These are phyloP conservation scores for Lyophyllum shimeji DNA, from an alignment of 768 basidiomycete genomes.

Conservation along the genomic window DNA sequence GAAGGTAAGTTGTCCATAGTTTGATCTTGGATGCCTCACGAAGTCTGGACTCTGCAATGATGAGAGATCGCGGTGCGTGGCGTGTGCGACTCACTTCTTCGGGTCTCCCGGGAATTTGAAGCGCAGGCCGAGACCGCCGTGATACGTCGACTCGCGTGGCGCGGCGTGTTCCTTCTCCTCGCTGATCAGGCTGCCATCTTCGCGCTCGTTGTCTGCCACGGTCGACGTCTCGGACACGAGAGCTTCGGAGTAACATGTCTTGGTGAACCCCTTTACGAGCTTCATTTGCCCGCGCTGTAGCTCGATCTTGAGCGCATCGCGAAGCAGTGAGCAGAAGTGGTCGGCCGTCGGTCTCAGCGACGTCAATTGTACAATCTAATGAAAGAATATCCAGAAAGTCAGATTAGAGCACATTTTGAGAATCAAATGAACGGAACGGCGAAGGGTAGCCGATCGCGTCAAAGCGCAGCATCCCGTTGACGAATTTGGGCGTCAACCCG, in stretches of 20 bases:
- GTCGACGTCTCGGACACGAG: constrained; percentile 60
- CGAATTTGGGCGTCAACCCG: too few relatives aligned
- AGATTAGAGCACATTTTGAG: not conserved
- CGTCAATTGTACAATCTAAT: constrained; percentile 89
- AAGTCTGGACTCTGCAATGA: constrained; percentile 45
- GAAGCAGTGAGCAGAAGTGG: constrained; percentile 84
- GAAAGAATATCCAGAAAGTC: not conserved
- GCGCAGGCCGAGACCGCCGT: constrained; percentile 75
- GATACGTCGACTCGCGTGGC: constrained; percentile 55
- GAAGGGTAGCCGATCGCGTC: not conserved
- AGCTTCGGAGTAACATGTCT: constrained; percentile 94
- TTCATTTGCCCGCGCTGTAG: constrained; percentile 94
- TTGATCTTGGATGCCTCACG: constrained; percentile 94
- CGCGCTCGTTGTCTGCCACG: constrained; percentile 64
- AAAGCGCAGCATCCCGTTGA: too few relatives aligned
- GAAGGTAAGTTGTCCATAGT: constrained; percentile 89
- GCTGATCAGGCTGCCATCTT: constrained; percentile 62
- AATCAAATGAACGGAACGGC: not conserved
- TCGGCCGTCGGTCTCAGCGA: constrained; percentile 92
- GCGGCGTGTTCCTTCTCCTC: constrained; percentile 50
- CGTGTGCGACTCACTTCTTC: constrained; percentile 62
- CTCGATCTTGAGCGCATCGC: constrained; percentile 87
- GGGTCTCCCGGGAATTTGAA: constrained; percentile 94
- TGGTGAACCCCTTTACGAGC: constrained; percentile 82
- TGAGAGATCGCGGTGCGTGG: not conserved